Conservation (phyloP, 257 asterid species). For the Perilla frutescens region DNA sequence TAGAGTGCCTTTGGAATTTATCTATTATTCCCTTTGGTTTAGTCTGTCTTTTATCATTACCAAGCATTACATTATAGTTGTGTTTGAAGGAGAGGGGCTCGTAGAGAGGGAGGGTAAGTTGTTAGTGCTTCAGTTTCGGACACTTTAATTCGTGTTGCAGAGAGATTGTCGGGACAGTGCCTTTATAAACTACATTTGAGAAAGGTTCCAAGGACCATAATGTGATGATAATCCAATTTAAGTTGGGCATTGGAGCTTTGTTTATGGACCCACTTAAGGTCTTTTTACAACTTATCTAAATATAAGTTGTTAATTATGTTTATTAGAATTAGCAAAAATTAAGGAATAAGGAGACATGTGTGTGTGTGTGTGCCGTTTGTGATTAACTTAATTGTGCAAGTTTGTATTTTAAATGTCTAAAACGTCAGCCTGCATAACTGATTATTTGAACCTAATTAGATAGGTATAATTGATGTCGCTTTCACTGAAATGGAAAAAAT, state of each 20-base stretch:
- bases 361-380: slow-evolving; percentile 2
- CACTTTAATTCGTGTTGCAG: neutral
- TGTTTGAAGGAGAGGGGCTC: neutral
- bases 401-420: neutral
- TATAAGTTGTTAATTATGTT: neutral
- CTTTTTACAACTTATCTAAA: neutral
- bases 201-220: neutral
- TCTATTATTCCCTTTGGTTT: neutral
- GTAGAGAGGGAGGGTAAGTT: neutral
- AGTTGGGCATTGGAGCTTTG: neutral
- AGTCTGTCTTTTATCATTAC: neutral
- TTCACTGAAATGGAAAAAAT: neutral
- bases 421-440: neutral
- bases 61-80: neutral
- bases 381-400: neutral
- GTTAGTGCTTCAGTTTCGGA: neutral
- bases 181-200: neutral
- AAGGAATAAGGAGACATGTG: neutral
- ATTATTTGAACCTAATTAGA: neutral
- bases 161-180: neutral
- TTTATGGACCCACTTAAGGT: neutral
- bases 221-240: neutral
- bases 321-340: neutral
- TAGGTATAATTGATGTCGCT: neutral
- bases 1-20: neutral